phyloP scores from a whole-genome alignment of 2,329 filamentous ascomycete species.

The Aspergillus sergii region DNA sequence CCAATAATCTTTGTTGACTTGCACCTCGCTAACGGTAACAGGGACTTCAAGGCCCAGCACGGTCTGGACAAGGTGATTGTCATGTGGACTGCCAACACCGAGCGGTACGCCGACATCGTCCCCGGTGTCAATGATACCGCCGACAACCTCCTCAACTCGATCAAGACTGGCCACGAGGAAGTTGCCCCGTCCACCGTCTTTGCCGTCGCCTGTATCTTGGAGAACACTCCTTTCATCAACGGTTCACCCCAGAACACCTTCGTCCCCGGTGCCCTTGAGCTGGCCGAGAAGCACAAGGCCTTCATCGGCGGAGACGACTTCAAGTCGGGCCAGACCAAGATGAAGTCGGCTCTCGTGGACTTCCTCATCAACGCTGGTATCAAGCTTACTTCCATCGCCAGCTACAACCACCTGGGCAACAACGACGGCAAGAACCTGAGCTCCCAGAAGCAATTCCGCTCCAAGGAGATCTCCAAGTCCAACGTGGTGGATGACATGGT shows the following conservation, averaged over 20 bases:
- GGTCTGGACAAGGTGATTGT: slow-evolving; percentile 92
- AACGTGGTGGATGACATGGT: slow-evolving; percentile 99
- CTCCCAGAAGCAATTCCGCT: slow-evolving; percentile 97
- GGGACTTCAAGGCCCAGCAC: slow-evolving; percentile 86
- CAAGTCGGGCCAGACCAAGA: slow-evolving; percentile 99
- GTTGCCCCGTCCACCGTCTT: slow-evolving; percentile 96
- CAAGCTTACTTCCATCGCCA: slow-evolving; percentile 97
- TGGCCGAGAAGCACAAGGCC: slow-evolving; percentile 81
- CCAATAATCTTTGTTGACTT: background rate
- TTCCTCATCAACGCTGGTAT: slow-evolving; percentile 98
- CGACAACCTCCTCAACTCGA: slow-evolving; percentile 86
- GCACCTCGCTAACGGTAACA: slow-evolving; percentile 32
- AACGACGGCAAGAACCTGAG: slow-evolving; percentile 99
- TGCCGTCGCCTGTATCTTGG: slow-evolving; percentile 89
- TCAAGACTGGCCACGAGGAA: slow-evolving; percentile 83
- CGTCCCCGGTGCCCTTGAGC: slow-evolving; percentile 85
- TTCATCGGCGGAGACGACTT: slow-evolving; percentile 99
- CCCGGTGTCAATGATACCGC: slow-evolving; percentile 94
- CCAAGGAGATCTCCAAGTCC: slow-evolving; percentile 99
- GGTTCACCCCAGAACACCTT: slow-evolving; percentile 99
- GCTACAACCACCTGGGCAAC: slow-evolving; percentile 99
- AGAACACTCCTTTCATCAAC: slow-evolving; percentile 94
- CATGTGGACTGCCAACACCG: slow-evolving; percentile 98
- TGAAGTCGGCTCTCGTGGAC: slow-evolving; percentile 98
- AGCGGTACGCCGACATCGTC: slow-evolving; percentile 89